A percentile compares a stretch with the other conserved stretches of the same genome.
These are phyloP conservation scores for Kluyveromyces nonfermentans DNA, from an alignment of 805 yeast genomes.

Conservation along the genomic window DNA sequence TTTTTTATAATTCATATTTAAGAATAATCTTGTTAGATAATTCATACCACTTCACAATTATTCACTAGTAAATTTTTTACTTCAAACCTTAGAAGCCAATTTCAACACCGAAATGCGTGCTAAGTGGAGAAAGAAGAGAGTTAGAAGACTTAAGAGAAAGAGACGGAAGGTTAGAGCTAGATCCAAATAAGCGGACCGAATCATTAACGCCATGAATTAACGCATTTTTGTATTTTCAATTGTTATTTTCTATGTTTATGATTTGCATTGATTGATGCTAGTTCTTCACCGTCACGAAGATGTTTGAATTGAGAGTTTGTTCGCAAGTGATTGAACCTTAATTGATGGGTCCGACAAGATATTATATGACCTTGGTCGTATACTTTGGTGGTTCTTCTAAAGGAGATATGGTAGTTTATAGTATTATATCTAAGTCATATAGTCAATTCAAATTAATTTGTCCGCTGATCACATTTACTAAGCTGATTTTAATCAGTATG, in stretches of 20 bases:
- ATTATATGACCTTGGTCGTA: neutral
- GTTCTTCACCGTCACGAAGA: conserved; percentile 1
- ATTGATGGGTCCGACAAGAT: neutral
- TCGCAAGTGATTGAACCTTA: neutral
- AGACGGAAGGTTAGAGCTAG: conserved; percentile 99
- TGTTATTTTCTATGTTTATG: neutral
- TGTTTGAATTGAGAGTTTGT: neutral
- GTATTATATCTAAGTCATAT: neutral
- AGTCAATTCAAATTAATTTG: neutral
- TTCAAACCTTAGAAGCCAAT: conserved; percentile 11
- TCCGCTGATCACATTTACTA: neutral
- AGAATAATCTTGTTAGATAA: neutral
- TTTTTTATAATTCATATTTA: conserved; percentile 9
- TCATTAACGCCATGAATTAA: conserved; percentile 7
- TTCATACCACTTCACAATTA: neutral
- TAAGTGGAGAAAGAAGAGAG: conserved; percentile 99
- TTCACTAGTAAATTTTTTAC: neutral
- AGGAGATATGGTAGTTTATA: neutral
- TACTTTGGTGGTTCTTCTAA: neutral
- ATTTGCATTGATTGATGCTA: conserved; percentile 3
- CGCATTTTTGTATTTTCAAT: neutral
- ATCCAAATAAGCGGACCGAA: conserved; percentile 74
- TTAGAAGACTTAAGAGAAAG: conserved; percentile 99
- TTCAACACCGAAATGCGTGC: conserved; percentile 59
- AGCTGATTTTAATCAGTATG: too few species aligned